Evolutionary conservation across 208 protist genomes (phyloP).

Genomic region (Crithidia expoeki): DNA sequence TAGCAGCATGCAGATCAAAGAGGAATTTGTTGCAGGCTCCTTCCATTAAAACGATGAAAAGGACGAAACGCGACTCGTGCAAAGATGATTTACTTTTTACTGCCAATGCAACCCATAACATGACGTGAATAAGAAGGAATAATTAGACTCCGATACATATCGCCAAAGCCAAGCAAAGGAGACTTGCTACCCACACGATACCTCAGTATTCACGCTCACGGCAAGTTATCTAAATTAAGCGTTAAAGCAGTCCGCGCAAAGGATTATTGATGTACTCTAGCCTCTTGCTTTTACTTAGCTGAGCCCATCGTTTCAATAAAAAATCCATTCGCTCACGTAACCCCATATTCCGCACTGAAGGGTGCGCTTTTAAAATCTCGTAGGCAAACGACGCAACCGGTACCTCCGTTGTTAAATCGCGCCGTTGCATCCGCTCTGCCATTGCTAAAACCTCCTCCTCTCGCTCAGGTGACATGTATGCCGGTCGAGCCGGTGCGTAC

Average conservation of each 20-base stretch:
- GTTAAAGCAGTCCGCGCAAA: conserved; percentile 81
- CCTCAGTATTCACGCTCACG: no score
- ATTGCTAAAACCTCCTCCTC: conserved; percentile 70
- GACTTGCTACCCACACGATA: no score
- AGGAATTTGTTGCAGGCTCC: no score
- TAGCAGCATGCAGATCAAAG: no score
- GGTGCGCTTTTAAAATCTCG: conserved; percentile 80
- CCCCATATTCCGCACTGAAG: conserved; percentile 82
- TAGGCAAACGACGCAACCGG: conserved; percentile 87
- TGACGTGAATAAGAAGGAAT: no score
- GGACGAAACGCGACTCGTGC: no score
- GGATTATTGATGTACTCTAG: conserved; percentile 80
- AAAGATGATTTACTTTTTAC: no score
- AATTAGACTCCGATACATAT: no score
- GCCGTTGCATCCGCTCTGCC: conserved; percentile 81
- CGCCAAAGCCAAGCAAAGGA: no score
- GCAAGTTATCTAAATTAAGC: no score
- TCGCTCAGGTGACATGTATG: conserved; percentile 63
- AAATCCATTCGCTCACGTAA: conserved; percentile 90
- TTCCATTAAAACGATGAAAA: no score
- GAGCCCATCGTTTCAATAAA: conserved; percentile 69
- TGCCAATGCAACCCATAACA: no score
- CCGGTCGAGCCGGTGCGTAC: conserved; percentile 35
- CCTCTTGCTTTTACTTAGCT: conserved; percentile 63
- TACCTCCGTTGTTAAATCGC: conserved; percentile 77